Evolutionary conservation across 768 basidiomycete species (phyloP).

Genomic region (Tephrocybe rancida): DNA sequence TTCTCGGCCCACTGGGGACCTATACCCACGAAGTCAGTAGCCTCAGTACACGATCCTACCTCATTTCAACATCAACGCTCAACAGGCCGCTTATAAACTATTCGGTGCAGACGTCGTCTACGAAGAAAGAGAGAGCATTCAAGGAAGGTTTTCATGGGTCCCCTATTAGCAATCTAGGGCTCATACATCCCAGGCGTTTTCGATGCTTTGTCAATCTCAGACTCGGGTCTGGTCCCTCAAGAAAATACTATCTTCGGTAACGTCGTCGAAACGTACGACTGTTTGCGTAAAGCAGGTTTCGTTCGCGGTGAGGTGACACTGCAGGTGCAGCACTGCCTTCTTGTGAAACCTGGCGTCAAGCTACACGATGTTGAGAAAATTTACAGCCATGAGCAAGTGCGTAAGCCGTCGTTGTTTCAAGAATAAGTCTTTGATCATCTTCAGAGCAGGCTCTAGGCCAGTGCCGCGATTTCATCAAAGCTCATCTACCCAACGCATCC

Average conservation of each 20-base stretch:
- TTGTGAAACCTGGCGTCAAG: slow-evolving; percentile 61
- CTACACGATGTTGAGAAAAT: slow-evolving; percentile 57
- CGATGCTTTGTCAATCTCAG: slow-evolving; percentile 40
- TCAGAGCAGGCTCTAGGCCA: slow-evolving; percentile 73
- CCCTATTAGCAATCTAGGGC: not conserved
- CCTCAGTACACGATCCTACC: not conserved
- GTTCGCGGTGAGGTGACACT: slow-evolving; percentile 63
- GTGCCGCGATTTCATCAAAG: slow-evolving; percentile 62
- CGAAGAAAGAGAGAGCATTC: slow-evolving; percentile 34
- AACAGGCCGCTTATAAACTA: slow-evolving; percentile 40
- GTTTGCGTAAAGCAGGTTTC: slow-evolving; percentile 53
- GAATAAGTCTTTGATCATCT: slow-evolving; percentile 2
- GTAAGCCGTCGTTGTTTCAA: slow-evolving; percentile 4
- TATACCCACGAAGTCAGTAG: slow-evolving; percentile 59
- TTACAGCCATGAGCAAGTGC: slow-evolving; percentile 82
- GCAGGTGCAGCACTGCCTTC: slow-evolving; percentile 67
- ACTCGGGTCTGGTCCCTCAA: slow-evolving; percentile 73
- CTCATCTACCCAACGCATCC: slow-evolving; percentile 52
- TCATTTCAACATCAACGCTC: not conserved
- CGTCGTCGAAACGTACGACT: slow-evolving; percentile 76
- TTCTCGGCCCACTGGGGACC: slow-evolving; percentile 71
- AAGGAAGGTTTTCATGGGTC: slow-evolving; percentile 21
- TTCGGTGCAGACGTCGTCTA: slow-evolving; percentile 37
- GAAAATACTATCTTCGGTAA: slow-evolving; percentile 79
- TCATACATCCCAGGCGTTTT: slow-evolving; percentile 54